Evolutionary conservation across 2,329 filamentous ascomycete species (phyloP).

Genomic region (Apiospora malaysiana): DNA sequence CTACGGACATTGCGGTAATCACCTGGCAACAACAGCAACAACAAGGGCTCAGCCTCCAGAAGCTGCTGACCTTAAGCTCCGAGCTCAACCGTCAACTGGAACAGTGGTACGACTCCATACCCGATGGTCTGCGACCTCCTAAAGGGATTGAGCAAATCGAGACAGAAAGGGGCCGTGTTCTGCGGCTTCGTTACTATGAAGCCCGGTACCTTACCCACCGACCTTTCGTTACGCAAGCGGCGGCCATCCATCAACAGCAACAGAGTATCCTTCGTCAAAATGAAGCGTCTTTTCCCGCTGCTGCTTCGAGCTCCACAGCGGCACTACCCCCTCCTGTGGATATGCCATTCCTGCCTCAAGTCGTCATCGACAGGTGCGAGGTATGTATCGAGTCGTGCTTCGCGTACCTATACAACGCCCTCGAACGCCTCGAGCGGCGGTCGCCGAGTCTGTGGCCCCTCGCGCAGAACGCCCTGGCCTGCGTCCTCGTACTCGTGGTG

Average conservation of each 20-base stretch:
- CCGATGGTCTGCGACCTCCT: constrained; percentile 51
- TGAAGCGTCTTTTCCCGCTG: not conserved
- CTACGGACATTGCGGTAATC: not conserved
- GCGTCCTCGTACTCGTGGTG: constrained; percentile 41
- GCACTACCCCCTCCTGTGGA: constrained; percentile 18
- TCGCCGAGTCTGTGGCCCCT: constrained; percentile 46
- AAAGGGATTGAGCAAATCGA: constrained; percentile 62
- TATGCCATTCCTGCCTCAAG: constrained; percentile 28
- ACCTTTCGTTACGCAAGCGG: constrained; percentile 54
- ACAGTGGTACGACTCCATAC: constrained; percentile 45
- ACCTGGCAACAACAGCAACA: constrained; percentile 24
- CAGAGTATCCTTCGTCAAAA: not conserved
- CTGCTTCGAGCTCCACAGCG: not conserved
- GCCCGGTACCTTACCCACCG: constrained; percentile 73
- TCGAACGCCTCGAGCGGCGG: constrained; percentile 43
- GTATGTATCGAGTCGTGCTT: constrained; percentile 43
- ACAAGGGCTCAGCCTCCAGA: constrained; percentile 35
- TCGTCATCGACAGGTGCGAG: constrained; percentile 43
- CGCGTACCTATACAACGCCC: constrained; percentile 42
- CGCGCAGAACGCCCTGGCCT: constrained; percentile 43
- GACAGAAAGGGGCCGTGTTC: constrained; percentile 68
- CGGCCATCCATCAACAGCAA: constrained; percentile 30
- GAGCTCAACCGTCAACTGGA: constrained; percentile 47
- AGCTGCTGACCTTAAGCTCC: constrained; percentile 40
- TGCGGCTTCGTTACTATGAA: constrained; percentile 76